Evolutionary conservation across 257 asterid species (phyloP), one percentile per base, ranked within the genome.

Genomic region (Cordia subcordata): DNA sequence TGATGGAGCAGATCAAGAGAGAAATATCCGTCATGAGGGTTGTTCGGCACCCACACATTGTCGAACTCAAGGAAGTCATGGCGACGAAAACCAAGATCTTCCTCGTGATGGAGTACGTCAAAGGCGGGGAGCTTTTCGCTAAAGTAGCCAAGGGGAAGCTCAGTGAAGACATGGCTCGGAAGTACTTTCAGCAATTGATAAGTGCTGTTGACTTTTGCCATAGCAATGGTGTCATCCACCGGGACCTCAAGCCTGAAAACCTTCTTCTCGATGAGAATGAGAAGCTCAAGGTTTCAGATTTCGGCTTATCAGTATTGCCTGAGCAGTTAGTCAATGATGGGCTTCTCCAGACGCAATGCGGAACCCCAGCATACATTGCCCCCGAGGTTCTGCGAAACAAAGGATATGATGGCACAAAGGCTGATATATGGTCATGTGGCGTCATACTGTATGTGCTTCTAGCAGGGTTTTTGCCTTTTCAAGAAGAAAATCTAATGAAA

Each of bases 391-490:
- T 83, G 13, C 32, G 50, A 23, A 60, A 9, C 52, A 78, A 78
- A 52, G 91, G 91, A 0, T 83, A 83, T 52, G 82, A 83, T 62
- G 87, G 90, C 9, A 72, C 86, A 4, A 69, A 57, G 55, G 84
- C 90, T 49, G 86, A 82, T 37, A 68, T 80, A 1, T 83, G 85
- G 88, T 81, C 92, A 10, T 84, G 92, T 73, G 85, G 92, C 23
- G 88, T 84, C 27, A 65, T 84, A 37, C 61, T 84, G 44, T 84
- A 69, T 32, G 92, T 84, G 0, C 53, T 84, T 62, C 15, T 84
- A 21, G 85, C 92, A 5, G 88, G 86, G 9, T 81, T 57, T 58
- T 63, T 76, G 1, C 92, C 88, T 0, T 84, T 84, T 47, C 84
- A 78, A 12, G 82, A 79, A 5, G 78, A 58, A 53, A 81, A 58